Evolutionary conservation across 805 yeast genomes (phyloP), one percentile per base, ranked within the genome.

Genomic region (Saccharomycopsis amapae): DNA sequence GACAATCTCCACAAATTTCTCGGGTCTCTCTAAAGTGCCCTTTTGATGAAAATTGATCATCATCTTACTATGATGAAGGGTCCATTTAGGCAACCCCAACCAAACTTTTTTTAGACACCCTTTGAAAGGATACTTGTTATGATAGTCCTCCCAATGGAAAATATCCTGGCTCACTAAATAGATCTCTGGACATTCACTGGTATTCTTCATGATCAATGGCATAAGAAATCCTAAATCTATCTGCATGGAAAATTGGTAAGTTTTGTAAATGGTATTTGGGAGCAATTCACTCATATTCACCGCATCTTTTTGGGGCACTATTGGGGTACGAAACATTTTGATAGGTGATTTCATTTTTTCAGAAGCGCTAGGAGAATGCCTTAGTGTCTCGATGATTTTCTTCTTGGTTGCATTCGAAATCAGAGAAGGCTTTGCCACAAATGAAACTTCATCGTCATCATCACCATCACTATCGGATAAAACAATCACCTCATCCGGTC

Each of bases 31-130:
- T 17, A 38, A 13, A 13, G 40, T 41, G n/a, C 45, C 44, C 18
- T 12, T 22, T 18, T 46, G 54, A 45, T 56, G 66, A 44, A 62
- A 58, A 44, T 69, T 69, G 15, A 69, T 54, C 72, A 69, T 69
- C 71, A 69, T 65, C 44, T 69, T 69, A n/a, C 71, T 62, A 48
- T 69, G 75, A 51, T 69, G 75, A 2, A 71, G 59, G 0, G 66
- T 71, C 48, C 58, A 69, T 23, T 55, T 56, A 1, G 67, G 63
- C 3, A 64, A 44, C n/a, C 52, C 50, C 0, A 68, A 68, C 0
- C 57, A 48, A 1, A 67, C 55, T 6, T 24, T 36, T 9, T 42
- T 39, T 9, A 42, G 3, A n/a, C 2, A 31, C 12, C 5, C 17
- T 12, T 3, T 20, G 3, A 26, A 26, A 32, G 23, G 33, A n/a